Evolutionary conservation across 2,329 filamentous ascomycete genomes (phyloP).

Genomic region (Exophiala dermatitidis): DNA sequence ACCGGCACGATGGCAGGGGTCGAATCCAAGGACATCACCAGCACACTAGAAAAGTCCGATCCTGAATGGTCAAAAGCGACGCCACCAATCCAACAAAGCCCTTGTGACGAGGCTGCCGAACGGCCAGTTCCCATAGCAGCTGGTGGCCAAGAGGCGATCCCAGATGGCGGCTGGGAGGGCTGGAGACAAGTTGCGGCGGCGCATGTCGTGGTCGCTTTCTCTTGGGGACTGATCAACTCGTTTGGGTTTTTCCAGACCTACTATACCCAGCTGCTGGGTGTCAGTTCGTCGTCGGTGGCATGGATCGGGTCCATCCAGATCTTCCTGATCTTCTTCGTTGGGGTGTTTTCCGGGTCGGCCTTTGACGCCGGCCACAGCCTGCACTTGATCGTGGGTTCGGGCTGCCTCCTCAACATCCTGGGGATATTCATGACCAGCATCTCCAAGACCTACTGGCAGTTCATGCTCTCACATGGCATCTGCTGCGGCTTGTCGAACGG

Average conservation of each 20-base stretch:
- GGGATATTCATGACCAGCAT: conserved; percentile 28
- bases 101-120: no score
- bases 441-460: conserved; percentile 45
- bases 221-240: conserved; percentile 44
- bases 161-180: no score
- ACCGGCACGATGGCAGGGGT: no score
- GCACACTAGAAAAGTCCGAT: no score
- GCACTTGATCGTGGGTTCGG: conserved; percentile 44
- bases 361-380: conserved; percentile 52
- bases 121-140: no score
- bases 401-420: conserved; percentile 16
- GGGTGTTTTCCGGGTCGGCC: conserved; percentile 75
- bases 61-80: no score
- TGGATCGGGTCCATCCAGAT: conserved; percentile 84
- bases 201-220: conserved; percentile 59
- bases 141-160: no score
- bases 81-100: no score
- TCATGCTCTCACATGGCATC: conserved; percentile 47
- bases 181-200: no score
- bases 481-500: conserved; percentile 39
- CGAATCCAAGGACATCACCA: no score
- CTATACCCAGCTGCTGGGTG: conserved; percentile 61
- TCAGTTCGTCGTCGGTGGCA: conserved; percentile 63
- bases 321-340: conserved; percentile 75
- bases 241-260: conserved; percentile 71